Percentiles rank a stretch among this genome's conserved stretches.
These are phyloP conservation scores for Aspergillus carlsbadensis DNA, from an alignment of 495 filamentous ascomycete genomes.

Conservation along the genomic window DNA sequence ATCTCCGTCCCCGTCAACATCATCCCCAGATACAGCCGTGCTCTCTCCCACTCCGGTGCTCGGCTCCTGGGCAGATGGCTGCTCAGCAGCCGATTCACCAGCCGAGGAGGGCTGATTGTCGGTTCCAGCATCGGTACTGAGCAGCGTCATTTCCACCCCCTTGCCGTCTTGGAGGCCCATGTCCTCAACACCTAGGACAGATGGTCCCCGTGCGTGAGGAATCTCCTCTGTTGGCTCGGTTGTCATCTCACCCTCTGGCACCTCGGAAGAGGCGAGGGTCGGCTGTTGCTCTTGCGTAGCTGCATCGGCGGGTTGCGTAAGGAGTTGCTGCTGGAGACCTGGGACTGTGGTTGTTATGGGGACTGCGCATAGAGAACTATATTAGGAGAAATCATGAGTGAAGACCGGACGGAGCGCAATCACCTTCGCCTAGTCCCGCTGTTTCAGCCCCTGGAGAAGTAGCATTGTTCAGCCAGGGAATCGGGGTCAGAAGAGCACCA, in stretches of 20 bases:
- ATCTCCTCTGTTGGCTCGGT: constrained; percentile 51
- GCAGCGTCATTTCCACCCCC: constrained; percentile 43
- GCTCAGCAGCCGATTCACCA: neutral
- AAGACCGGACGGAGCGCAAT: neutral
- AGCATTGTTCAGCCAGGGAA: constrained; percentile 72
- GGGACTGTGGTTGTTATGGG: constrained; percentile 19
- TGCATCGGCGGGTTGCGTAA: constrained; percentile 18
- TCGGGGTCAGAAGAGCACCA: constrained; percentile 89
- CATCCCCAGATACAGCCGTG: neutral
- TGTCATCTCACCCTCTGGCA: constrained; percentile 32
- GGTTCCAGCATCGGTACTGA: constrained; percentile 15
- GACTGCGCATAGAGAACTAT: neutral
- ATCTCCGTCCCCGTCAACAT: constrained; percentile 43
- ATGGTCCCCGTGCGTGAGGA: constrained; percentile 79
- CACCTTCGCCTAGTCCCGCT: constrained; percentile 18
- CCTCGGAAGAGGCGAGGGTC: constrained; percentile 18
- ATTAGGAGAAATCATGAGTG: neutral
- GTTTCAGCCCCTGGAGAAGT: constrained; percentile 32
- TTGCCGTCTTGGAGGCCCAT: constrained; percentile 73
- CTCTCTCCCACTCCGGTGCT: neutral
- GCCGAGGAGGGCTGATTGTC: constrained; percentile 2
- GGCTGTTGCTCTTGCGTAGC: neutral
- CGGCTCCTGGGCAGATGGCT: neutral
- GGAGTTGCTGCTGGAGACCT: constrained; percentile 23
- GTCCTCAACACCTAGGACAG: constrained; percentile 81